Conservation (phyloP, 129 eudicot genomes). For the Flaveria linearis region DNA sequence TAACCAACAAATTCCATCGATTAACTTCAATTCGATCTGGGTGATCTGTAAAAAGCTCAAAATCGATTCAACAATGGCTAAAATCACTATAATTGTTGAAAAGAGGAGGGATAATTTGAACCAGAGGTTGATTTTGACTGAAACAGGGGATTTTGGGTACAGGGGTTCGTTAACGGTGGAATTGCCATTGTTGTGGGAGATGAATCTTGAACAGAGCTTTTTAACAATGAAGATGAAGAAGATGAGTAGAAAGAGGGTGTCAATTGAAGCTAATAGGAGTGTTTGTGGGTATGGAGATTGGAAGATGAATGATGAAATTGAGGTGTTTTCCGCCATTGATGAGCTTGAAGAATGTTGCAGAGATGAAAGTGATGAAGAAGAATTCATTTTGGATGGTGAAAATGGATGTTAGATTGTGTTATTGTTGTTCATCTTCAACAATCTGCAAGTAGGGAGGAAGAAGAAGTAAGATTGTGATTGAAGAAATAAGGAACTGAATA, state of each 20-base stretch:
- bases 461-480: neutral
- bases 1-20: slow-evolving; percentile 45
- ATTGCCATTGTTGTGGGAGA: neutral
- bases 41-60: slow-evolving; percentile 34
- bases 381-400: neutral
- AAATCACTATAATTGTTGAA: slow-evolving; percentile 34
- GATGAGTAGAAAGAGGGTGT: slow-evolving; percentile 25
- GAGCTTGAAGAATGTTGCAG: slow-evolving; percentile 17
- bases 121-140: slow-evolving; percentile 41
- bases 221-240: slow-evolving; percentile 14
- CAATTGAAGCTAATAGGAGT: slow-evolving; percentile 31
- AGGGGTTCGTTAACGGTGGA: slow-evolving; percentile 29
- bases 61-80: slow-evolving; percentile 39
- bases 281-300: slow-evolving; percentile 35
- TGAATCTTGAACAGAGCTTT: slow-evolving; percentile 22
- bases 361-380: slow-evolving; percentile 11
- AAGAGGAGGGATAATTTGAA: slow-evolving; percentile 38
- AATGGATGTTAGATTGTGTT: neutral
- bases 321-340: slow-evolving; percentile 15
- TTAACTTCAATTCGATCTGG: slow-evolving; percentile 35
- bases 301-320: slow-evolving; percentile 24
- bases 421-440: neutral
- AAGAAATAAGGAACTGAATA: neutral
- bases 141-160: slow-evolving; percentile 3
- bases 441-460: neutral